These are phyloP conservation scores for Plasmodium vivax DNA, from an alignment of 169 alveolate genomes.

Conservation along the genomic window DNA sequence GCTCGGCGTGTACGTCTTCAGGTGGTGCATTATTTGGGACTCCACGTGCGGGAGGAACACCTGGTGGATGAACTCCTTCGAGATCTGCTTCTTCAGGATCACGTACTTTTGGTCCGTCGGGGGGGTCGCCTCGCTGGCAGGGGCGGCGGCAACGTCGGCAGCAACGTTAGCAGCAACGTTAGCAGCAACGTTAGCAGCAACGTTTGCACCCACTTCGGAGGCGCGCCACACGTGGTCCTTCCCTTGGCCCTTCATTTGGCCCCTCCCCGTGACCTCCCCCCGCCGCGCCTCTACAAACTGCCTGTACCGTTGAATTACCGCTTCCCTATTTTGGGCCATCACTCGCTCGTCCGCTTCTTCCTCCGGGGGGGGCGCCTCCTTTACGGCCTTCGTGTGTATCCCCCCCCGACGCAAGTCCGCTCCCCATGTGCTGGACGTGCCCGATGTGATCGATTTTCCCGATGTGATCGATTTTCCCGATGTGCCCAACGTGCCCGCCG, in stretches of 20 bases:
- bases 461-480: no score
- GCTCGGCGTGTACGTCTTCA: conserved; percentile 69
- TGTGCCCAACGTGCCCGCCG: no score
- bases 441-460: no score
- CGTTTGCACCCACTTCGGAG: neutral
- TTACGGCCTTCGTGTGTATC: neutral
- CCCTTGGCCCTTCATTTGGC: no score
- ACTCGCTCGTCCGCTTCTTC: neutral
- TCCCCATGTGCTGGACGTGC: neutral
- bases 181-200: neutral
- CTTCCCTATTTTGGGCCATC: conserved; percentile 5
- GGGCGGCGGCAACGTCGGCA: neutral
- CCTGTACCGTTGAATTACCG: conserved; percentile 35
- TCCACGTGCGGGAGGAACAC: conserved; percentile 73
- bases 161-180: neutral
- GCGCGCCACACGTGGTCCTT: no score
- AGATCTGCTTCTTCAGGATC: conserved; percentile 59
- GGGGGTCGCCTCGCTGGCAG: neutral
- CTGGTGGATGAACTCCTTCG: conserved; percentile 57
- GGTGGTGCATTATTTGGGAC: conserved; percentile 62
- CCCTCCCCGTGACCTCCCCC: no score
- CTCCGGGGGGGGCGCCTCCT: neutral
- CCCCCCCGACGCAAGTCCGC: neutral
- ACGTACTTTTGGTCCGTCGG: conserved; percentile 57
- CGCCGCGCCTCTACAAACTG: conserved; percentile 4